Evolutionary conservation across 805 yeast species (phyloP).

Genomic region (Jamesozyma piceae): DNA sequence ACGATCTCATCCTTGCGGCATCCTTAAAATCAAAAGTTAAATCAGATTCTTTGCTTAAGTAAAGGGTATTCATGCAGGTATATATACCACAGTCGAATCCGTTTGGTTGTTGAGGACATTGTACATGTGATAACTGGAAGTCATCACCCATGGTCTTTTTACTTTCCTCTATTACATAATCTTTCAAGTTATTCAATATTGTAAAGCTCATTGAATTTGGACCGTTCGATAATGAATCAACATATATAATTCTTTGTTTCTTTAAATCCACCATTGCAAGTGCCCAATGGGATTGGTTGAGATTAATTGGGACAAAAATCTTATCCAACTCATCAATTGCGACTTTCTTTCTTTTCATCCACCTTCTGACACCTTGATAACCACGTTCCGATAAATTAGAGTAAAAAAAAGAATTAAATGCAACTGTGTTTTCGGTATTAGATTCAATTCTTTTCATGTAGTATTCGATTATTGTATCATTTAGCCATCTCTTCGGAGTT

Average conservation of each 20-base stretch:
- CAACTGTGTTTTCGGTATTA: constrained; percentile 39
- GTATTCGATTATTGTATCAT: constrained; percentile 83
- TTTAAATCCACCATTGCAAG: constrained; percentile 65
- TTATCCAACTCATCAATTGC: constrained; percentile 54
- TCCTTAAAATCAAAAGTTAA: constrained; percentile 56
- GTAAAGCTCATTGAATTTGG: constrained; percentile 28
- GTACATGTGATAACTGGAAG: constrained; percentile 25
- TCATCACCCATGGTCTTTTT: constrained; percentile 32
- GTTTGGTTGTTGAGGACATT: constrained; percentile 79
- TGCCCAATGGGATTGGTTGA: constrained; percentile 85
- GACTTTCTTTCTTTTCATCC: constrained; percentile 73
- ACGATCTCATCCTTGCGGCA: constrained; percentile 55
- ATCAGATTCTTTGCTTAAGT: constrained; percentile 41
- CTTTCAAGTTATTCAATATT: constrained; percentile 40
- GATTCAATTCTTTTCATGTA: constrained; percentile 41
- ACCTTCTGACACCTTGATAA: constrained; percentile 66
- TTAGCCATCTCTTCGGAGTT: constrained; percentile 69
- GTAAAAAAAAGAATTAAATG: constrained; percentile 85
- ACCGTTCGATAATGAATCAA: constrained; percentile 58
- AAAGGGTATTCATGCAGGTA: constrained; percentile 67
- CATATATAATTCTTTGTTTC: constrained; percentile 50
- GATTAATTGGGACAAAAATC: constrained; percentile 78
- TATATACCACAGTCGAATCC: constrained; percentile 96
- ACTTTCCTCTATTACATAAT: constrained; percentile 63
- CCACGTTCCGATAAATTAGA: constrained; percentile 65